Percentiles rank a stretch among this genome's conserved stretches.
Conservation (phyloP, 2,329 filamentous ascomycete genomes). For the Diplodia corticola region DNA sequence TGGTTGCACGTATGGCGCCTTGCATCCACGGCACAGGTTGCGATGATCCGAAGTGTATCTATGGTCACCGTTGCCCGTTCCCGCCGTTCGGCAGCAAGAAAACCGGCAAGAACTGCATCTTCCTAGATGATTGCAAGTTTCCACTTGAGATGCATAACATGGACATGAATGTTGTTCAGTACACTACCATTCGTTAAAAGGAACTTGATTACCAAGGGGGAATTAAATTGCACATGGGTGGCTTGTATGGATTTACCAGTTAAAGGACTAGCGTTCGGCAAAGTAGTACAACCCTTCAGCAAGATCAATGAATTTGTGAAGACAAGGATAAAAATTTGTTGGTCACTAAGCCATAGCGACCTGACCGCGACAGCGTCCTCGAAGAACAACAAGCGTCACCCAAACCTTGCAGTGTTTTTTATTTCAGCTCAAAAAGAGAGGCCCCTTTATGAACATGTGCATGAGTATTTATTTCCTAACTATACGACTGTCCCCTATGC, state of each 20-base stretch:
- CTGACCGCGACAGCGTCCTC: neutral
- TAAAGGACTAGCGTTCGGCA: neutral
- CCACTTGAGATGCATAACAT: constrained; percentile 58
- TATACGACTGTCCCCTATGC: too few species aligned
- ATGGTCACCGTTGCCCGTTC: constrained; percentile 63
- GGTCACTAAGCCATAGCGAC: neutral
- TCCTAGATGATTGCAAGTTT: constrained; percentile 61
- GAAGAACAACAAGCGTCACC: too few species aligned
- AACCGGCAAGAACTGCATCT: constrained; percentile 55
- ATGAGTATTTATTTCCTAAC: too few species aligned
- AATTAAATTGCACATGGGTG: neutral
- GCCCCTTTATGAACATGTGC: too few species aligned
- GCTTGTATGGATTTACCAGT: neutral
- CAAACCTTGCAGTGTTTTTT: too few species aligned
- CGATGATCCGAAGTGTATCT: constrained; percentile 62
- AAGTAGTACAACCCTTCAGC: neutral
- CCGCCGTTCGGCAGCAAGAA: constrained; percentile 45
- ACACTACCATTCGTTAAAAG: constrained; percentile 40
- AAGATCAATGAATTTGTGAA: neutral
- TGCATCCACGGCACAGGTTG: constrained; percentile 60
- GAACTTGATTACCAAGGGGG: neutral
- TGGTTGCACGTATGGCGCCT: constrained; percentile 63
- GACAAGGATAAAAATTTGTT: too few species aligned
- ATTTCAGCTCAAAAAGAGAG: too few species aligned
- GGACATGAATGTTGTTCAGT: constrained; percentile 58